Conservation (phyloP, 2,329 filamentous ascomycete species). For the Exophiala sp. region DNA sequence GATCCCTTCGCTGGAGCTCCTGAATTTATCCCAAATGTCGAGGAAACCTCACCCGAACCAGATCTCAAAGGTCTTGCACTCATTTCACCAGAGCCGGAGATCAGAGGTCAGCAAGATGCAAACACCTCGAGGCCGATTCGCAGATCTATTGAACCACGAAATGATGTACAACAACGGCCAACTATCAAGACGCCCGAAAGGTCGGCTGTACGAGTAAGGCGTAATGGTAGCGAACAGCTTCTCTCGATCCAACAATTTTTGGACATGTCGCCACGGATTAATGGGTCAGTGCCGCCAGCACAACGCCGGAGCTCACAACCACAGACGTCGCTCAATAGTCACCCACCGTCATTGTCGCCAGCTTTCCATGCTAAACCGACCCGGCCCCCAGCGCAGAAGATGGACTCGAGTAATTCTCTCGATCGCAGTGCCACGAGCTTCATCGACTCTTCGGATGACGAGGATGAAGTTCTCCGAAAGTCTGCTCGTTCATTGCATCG, state of each 20-base stretch:
- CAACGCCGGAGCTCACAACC: background rate
- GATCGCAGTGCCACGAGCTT: slow-evolving; percentile 6
- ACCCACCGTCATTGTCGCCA: background rate
- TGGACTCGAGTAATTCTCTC: background rate
- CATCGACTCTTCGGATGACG: slow-evolving; percentile 15
- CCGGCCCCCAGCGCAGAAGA: background rate
- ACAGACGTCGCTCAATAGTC: background rate
- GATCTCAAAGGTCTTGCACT: too few species aligned
- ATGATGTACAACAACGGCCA: background rate
- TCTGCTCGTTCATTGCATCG: background rate
- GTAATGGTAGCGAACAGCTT: slow-evolving; percentile 1
- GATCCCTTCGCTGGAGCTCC: background rate
- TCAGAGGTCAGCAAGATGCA: background rate
- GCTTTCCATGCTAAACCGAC: background rate
- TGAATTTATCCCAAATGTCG: background rate
- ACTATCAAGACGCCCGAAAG: background rate
- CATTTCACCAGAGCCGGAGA: too few species aligned
- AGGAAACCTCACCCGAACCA: too few species aligned
- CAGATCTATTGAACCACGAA: background rate
- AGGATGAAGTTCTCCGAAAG: background rate
- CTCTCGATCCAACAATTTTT: slow-evolving; percentile 18
- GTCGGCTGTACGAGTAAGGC: background rate
- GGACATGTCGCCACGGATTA: background rate
- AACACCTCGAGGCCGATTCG: background rate
- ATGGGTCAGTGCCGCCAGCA: background rate